Evolutionary conservation across 805 yeast genomes (phyloP), one percentile per base, ranked within the genome.

Genomic region (Cyberlindnera mrakii): DNA sequence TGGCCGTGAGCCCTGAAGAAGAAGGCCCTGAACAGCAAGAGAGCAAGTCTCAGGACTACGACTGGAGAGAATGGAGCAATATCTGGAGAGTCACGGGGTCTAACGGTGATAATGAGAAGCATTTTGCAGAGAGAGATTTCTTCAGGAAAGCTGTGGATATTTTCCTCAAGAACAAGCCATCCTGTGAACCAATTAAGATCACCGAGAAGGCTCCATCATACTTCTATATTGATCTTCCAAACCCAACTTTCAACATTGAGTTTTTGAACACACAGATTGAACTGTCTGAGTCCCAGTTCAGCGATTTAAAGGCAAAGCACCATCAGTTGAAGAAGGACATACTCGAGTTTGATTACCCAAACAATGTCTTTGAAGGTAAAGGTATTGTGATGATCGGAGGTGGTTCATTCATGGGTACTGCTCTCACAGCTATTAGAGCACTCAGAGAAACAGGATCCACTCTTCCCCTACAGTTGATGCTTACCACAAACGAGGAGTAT

Each of bases 351-450:
- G 44, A 36, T 1, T 54, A 53, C 33, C 58, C 60, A 36, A 46
- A 49, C 16, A 64, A 30, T 6, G 7, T 34, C 1, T 54, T 54
- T 33, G 6, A 35, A 8, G 61, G 57, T 2, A 52, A 54, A 35
- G 64, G 62, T 33, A 51, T 57, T 10, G 73, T 68, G 2, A 63
- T 68, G 55, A 56, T 71, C 37, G 76, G 74, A 18, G 77, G 75
- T 38, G 73, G 72, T 2, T 43, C 59, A 16, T 70, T 65, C 48
- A 59, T 73, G 17, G 71, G 75, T 61, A 61, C 65, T 27, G 62
- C 71, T 0, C 57, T 66, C 35, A 46, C 70, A 4, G 59, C 74
- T 0, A 59, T 72, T 16, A 57, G 63, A 43, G 60, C 67, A 4
- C 50, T 73, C 9, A 58, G 78, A 37, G 65, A 64, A 38, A 47